phyloP scores from a whole-genome alignment of 768 basidiomycete species.

The Lactarius akahatsu region DNA sequence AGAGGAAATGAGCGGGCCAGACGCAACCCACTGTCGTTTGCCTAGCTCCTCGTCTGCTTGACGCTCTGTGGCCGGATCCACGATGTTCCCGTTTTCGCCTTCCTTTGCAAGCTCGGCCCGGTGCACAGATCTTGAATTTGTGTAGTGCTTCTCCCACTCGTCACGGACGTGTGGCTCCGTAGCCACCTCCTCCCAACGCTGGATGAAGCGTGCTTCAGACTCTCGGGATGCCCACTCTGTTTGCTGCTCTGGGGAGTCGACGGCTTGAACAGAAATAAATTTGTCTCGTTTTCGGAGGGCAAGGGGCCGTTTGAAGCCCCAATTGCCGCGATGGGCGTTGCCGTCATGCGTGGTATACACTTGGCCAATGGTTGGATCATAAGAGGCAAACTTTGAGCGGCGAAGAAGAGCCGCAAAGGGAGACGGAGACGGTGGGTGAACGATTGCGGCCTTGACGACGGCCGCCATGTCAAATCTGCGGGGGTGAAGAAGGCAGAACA shows the following conservation, averaged over 20 bases:
- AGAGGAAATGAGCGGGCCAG: constrained; percentile 53
- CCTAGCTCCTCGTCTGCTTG: constrained; percentile 4
- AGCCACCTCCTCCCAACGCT: constrained; percentile 64
- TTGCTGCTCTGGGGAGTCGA: constrained; percentile 73
- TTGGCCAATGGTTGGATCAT: constrained; percentile 73
- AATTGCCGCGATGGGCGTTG: constrained; percentile 74
- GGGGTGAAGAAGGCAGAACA: neutral
- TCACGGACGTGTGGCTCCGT: constrained; percentile 38
- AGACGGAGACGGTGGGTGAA: constrained; percentile 47
- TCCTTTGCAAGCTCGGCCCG: constrained; percentile 22
- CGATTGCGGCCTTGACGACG: constrained; percentile 16
- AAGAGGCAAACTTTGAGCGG: constrained; percentile 79
- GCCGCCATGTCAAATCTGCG: constrained; percentile 20
- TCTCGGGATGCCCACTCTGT: constrained; percentile 76
- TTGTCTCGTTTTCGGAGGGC: constrained; percentile 61
- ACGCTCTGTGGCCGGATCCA: constrained; percentile 9
- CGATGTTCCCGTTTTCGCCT: constrained; percentile 6
- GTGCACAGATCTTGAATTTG: constrained; percentile 13
- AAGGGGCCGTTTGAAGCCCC: constrained; percentile 83
- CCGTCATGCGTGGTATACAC: constrained; percentile 72
- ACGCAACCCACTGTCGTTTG: constrained; percentile 22
- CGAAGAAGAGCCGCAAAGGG: constrained; percentile 76
- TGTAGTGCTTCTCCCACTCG: constrained; percentile 40
- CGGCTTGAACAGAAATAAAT: constrained; percentile 61
- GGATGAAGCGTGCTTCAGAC: constrained; percentile 63